These are phyloP conservation scores for Trichoderma sp. DNA, from an alignment of 2,329 filamentous ascomycete genomes.

Conservation along the genomic window DNA sequence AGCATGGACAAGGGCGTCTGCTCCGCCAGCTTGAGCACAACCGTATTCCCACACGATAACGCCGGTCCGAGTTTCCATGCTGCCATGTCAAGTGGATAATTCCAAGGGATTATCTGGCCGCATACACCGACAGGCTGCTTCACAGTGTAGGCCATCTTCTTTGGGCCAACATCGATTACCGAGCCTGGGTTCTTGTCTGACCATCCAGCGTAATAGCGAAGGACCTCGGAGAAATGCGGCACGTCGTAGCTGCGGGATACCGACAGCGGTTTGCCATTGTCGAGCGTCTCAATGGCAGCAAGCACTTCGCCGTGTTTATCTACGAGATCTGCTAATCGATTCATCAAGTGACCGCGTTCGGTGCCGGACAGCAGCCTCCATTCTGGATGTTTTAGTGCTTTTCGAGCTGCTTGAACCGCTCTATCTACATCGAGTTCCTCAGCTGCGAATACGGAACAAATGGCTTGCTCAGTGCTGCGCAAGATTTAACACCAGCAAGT, in stretches of 20 bases:
- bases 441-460: constrained; percentile 69
- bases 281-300: constrained; percentile 65
- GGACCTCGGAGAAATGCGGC: constrained; percentile 44
- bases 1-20: constrained; percentile 60
- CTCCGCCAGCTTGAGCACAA: constrained; percentile 60
- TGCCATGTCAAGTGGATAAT: constrained; percentile 74
- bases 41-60: constrained; percentile 56
- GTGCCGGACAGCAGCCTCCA: constrained; percentile 69
- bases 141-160: constrained; percentile 74
- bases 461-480: constrained; percentile 58
- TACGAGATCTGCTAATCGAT: constrained; percentile 67
- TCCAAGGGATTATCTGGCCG: constrained; percentile 77
- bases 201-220: constrained; percentile 76
- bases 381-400: constrained; percentile 62
- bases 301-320: constrained; percentile 57
- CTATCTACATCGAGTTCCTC: constrained; percentile 64
- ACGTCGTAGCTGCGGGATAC: constrained; percentile 66
- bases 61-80: constrained; percentile 54
- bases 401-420: constrained; percentile 67
- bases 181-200: constrained; percentile 78
- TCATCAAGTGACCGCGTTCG: constrained; percentile 66
- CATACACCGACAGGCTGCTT: constrained; percentile 77
- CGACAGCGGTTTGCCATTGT: constrained; percentile 75
- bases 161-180: constrained; percentile 68
- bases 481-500: background rate